These are phyloP conservation scores for Friedmanniomyces simplex DNA, from an alignment of 495 filamentous ascomycete species.

Conservation along the genomic window DNA sequence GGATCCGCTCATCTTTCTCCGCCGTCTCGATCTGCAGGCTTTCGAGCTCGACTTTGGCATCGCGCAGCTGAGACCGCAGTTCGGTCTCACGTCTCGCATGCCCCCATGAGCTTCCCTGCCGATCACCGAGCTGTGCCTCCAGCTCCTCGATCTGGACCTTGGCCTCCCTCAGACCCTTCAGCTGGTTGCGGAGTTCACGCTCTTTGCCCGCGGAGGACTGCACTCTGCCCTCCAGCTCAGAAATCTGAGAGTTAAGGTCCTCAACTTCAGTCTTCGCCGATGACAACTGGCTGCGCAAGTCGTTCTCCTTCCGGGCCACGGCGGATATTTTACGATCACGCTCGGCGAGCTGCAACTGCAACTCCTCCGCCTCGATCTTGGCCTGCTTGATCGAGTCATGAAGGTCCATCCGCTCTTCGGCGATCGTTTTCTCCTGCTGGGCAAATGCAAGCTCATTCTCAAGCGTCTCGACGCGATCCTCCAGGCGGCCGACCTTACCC, in stretches of 20 bases:
- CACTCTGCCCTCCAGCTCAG: conserved; percentile 15
- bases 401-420: conserved; percentile 55
- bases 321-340: conserved; percentile 23
- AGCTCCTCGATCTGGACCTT: conserved; percentile 17
- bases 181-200: conserved; percentile 18
- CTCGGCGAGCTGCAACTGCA: conserved; percentile 48
- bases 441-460: conserved; percentile 29
- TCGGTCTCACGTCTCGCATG: conserved; percentile 21
- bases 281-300: conserved; percentile 32
- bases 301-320: conserved; percentile 28
- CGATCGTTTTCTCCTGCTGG: conserved; percentile 34
- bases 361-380: conserved; percentile 55
- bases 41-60: conserved; percentile 17
- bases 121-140: conserved; percentile 11
- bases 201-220: conserved; percentile 16
- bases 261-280: conserved; percentile 20
- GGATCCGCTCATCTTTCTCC: conserved; percentile 17
- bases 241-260: conserved; percentile 17
- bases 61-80: conserved; percentile 17
- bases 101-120: conserved; percentile 16
- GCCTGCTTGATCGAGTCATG: conserved; percentile 55
- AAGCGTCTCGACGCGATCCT: conserved; percentile 26
- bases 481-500: conserved; percentile 20
- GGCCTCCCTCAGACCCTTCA: conserved; percentile 12
- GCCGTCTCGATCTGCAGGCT: conserved; percentile 12